phyloP scores from a whole-genome alignment of 108 stramenopile genomes.

The Craspedostauros australis region DNA sequence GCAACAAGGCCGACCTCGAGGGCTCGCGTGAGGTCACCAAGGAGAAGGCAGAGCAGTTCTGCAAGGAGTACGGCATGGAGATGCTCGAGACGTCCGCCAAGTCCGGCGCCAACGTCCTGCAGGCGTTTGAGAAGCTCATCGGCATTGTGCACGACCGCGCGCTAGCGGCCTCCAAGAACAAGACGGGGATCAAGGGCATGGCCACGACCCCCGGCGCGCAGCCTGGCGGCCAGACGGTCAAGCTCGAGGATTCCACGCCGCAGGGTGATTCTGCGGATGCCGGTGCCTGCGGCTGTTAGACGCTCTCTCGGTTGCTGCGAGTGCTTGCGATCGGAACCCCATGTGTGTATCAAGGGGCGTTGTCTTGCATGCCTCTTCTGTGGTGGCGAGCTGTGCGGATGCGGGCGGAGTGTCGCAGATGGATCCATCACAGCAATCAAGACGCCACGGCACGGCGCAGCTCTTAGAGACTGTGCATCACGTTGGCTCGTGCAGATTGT shows the following conservation, averaged over 20 bases:
- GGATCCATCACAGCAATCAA: too few species aligned
- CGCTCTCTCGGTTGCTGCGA: too few species aligned
- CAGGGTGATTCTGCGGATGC: conserved; percentile 13
- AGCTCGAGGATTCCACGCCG: conserved; percentile 26
- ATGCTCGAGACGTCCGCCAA: conserved; percentile 80
- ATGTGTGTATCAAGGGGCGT: too few species aligned
- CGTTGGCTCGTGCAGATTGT: too few species aligned
- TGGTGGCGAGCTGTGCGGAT: too few species aligned
- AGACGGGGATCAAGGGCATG: conserved; percentile 53
- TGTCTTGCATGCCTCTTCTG: too few species aligned
- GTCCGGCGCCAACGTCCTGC: conserved; percentile 70
- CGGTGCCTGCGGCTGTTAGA: conserved; percentile 54
- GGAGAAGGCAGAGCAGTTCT: conserved; percentile 76
- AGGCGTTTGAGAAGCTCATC: conserved; percentile 81
- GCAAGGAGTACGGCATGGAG: conserved; percentile 83
- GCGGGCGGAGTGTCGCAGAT: too few species aligned
- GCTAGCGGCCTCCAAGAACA: conserved; percentile 40
- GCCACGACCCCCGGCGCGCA: conserved; percentile 10
- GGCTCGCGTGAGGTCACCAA: conserved; percentile 59
- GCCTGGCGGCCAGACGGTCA: conserved; percentile 18
- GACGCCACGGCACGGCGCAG: too few species aligned
- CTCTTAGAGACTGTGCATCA: too few species aligned
- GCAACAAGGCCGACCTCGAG: conserved; percentile 85
- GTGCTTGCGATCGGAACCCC: too few species aligned
- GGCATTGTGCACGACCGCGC: conserved; percentile 82